Base-by-base conservation (phyloP, 768 basidiomycete genomes). In the Boletus reticulatus region DNA sequence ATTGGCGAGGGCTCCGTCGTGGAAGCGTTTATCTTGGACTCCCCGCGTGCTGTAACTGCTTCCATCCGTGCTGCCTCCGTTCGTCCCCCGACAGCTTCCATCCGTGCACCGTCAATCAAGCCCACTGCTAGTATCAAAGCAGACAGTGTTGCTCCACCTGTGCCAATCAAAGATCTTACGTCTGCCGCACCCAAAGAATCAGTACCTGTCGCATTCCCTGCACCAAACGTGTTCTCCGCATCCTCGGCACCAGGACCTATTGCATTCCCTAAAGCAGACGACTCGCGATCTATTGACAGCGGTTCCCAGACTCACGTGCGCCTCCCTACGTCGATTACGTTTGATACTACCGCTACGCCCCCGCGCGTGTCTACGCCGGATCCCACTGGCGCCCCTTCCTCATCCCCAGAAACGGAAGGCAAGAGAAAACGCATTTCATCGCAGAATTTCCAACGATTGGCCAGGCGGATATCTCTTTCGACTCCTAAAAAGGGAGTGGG, bases 401-500 rank as follows among this genome's bases (percentile, higher is more conserved):
- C 66, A 4, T 84, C 88, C 14, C 78, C 78, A 1, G 88, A 88
- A 4, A 67, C 80, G n/a, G 89, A 89, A 63, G 83, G 83, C 34
- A 91, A 90, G 75, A 78, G 89, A 57, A 89, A 87, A 67, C 82
- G 89, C 19, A 90, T 89, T 55, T 85, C 89, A 10, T 88, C 89
- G 27, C 91, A 94, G 68, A 92, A 92, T 64, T 89, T 94, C 77
- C 89, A 91, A 68, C 81, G 89, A 17, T 67, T 93, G 37, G 91
- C 89, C 16, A 77, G 89, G 56, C 78, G 83, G 58, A 85, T 93
- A 52, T 91, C 89, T 11, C 70, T 89, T 76, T 29, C 72, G 11
- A 80, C 84, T 0, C 79, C 81, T 44, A 80, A 85, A 27, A 80
- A 82, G 58, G 81, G 79, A 37, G 80, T 78, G 22, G 73, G 77